These are phyloP conservation scores for Trifolium dubium DNA, from an alignment of 306 rosid genomes.

Conservation along the genomic window DNA sequence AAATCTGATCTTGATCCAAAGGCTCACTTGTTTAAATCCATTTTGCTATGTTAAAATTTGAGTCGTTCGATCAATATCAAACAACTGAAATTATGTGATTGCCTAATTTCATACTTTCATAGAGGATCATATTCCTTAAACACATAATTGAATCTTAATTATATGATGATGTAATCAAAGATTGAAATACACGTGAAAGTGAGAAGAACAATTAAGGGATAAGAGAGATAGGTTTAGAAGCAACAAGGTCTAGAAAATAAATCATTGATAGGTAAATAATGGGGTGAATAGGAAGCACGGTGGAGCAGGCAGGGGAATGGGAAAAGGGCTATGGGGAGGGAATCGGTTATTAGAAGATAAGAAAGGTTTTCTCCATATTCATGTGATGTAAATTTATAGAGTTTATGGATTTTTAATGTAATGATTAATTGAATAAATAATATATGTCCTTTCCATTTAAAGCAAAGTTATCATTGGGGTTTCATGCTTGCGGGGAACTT, in stretches of 20 bases:
- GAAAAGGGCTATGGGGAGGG: conserved; percentile 40
- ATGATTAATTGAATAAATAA: conserved; percentile 24
- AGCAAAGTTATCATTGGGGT: conserved; percentile 55
- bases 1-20: not conserved
- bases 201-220: conserved; percentile 20
- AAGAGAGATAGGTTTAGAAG: conserved; percentile 43
- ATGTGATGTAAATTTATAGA: conserved; percentile 36
- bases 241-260: conserved; percentile 38
- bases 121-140: not conserved
- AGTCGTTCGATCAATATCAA: not conserved
- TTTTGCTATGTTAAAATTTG: not conserved
- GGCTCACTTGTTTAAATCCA: not conserved
- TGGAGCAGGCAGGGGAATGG: conserved; percentile 51
- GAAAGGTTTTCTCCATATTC: conserved; percentile 36
- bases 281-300: conserved; percentile 34
- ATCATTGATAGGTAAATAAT: conserved; percentile 10
- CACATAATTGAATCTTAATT: conserved; percentile 26
- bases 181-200: conserved; percentile 33
- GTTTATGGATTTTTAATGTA: conserved; percentile 8
- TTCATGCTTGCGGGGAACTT: conserved; percentile 59
- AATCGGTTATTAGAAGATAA: conserved; percentile 54
- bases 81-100: not conserved
- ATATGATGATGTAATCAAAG: conserved; percentile 28
- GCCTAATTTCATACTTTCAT: not conserved
- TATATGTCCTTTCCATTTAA: conserved; percentile 51